Percentiles rank a stretch among this genome's conserved stretches.
These are phyloP conservation scores for Annulohypoxylon nitens DNA, from an alignment of 495 filamentous ascomycete species.

Conservation along the genomic window DNA sequence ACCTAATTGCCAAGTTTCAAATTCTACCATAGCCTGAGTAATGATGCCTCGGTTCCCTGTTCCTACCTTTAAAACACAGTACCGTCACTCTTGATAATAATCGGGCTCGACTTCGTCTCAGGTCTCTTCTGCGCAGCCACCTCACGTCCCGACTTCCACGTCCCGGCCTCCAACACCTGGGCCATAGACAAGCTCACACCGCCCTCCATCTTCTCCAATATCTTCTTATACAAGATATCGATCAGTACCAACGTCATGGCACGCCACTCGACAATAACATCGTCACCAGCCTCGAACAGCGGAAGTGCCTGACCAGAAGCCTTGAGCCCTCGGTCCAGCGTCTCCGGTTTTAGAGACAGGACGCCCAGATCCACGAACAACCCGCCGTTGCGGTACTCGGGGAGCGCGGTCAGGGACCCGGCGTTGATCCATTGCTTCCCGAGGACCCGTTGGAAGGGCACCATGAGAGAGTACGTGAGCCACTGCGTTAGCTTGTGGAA, in stretches of 20 bases:
- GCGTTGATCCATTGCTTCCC: conserved; percentile 80
- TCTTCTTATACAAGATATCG: conserved; percentile 59
- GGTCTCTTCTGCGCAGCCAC: conserved; percentile 92
- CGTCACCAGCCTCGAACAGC: conserved; percentile 65
- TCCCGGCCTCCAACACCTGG: conserved; percentile 86
- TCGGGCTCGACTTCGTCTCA: conserved; percentile 95
- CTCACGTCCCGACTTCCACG: conserved; percentile 96
- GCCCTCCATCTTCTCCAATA: conserved; percentile 41
- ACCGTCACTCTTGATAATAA: conserved; percentile 93
- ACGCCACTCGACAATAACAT: conserved; percentile 88
- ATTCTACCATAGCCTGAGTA: not conserved
- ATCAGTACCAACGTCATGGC: conserved; percentile 84
- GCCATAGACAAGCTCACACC: conserved; percentile 81
- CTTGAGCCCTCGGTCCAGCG: not conserved
- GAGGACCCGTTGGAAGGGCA: conserved; percentile 84
- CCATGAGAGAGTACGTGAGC: conserved; percentile 89
- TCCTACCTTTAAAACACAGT: conserved; percentile 80
- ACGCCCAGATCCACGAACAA: conserved; percentile 85
- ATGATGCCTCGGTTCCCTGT: no score
- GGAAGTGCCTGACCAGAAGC: not conserved
- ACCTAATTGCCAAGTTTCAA: not conserved
- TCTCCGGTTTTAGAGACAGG: conserved; percentile 76
- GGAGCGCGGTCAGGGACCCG: conserved; percentile 81
- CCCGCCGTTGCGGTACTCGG: conserved; percentile 89
- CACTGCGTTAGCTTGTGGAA: conserved; percentile 94